These are phyloP conservation scores for Ustilago loliicola DNA, from an alignment of 1,284 basidiomycete species.

Conservation along the genomic window DNA sequence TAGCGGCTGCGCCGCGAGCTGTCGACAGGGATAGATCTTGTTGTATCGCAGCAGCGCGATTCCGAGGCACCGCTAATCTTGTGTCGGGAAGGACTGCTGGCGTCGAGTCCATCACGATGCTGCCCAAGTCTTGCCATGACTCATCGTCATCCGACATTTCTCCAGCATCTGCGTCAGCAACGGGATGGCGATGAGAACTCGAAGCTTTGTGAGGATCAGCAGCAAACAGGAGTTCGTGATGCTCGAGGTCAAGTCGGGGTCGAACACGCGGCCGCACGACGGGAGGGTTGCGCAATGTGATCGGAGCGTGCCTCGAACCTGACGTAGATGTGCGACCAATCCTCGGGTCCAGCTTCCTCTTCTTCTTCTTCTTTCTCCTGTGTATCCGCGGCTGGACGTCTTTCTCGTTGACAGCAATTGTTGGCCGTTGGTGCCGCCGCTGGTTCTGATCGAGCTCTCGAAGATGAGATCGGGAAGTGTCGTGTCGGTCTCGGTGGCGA, in stretches of 20 bases:
- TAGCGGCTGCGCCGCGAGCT: background rate
- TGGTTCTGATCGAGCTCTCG: slow-evolving; percentile 36
- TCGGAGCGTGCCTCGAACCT: slow-evolving; percentile 4
- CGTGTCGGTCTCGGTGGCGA: slow-evolving; percentile 8
- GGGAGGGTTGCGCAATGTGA: slow-evolving; percentile 39
- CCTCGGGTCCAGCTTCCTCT: slow-evolving; percentile 32
- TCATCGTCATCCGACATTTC: slow-evolving; percentile 24
- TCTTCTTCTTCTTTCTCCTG: slow-evolving; percentile 39
- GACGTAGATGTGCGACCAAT: slow-evolving; percentile 24
- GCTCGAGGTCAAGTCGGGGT: slow-evolving; percentile 44
- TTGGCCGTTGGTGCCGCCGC: background rate
- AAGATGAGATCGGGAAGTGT: slow-evolving; percentile 22
- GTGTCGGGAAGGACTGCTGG: slow-evolving; percentile 16
- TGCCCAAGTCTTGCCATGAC: slow-evolving; percentile 25
- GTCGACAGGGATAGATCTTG: background rate
- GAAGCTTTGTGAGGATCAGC: slow-evolving; percentile 17
- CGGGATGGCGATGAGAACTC: background rate
- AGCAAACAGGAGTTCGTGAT: slow-evolving; percentile 52
- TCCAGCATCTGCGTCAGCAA: background rate
- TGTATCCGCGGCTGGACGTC: slow-evolving; percentile 11
- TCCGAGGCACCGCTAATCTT: slow-evolving; percentile 24
- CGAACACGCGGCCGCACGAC: slow-evolving; percentile 31
- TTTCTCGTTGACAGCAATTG: slow-evolving; percentile 4
- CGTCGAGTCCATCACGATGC: slow-evolving; percentile 15
- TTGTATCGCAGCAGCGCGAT: background rate